Evolutionary conservation across 2,329 filamentous ascomycete genomes (phyloP).

Genomic region (Ascosphaera acerosa): DNA sequence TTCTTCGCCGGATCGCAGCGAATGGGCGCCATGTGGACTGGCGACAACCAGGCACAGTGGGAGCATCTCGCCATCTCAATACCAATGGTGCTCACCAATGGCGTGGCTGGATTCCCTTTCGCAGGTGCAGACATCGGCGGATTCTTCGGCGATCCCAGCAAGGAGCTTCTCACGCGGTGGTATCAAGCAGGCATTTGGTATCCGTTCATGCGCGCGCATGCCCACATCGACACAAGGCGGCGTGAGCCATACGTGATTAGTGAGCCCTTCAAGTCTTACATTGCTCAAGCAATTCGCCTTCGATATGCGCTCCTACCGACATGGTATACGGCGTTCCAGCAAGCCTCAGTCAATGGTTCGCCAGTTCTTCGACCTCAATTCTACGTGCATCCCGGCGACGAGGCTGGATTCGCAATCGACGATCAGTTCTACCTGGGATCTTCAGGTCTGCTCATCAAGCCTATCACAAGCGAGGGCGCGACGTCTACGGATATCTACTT

Average conservation of each 20-base stretch:
- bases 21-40: conserved; percentile 91
- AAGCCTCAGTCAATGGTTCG: conserved; percentile 56
- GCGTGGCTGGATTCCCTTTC: conserved; percentile 82
- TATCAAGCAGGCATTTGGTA: conserved; percentile 95
- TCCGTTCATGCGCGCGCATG: conserved; percentile 92
- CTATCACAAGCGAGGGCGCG: conserved; percentile 54
- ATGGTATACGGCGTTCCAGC: conserved; percentile 94
- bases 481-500: conserved; percentile 58
- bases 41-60: conserved; percentile 90
- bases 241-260: conserved; percentile 78
- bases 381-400: conserved; percentile 70
- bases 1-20: conserved; percentile 85
- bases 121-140: conserved; percentile 88
- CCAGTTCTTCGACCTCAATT: conserved; percentile 84
- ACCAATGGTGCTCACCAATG: conserved; percentile 82
- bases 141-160: conserved; percentile 91
- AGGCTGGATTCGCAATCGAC: conserved; percentile 67
- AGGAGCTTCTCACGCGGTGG: conserved; percentile 79
- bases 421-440: conserved; percentile 80
- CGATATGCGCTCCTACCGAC: conserved; percentile 73
- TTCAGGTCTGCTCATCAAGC: conserved; percentile 80
- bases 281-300: conserved; percentile 65
- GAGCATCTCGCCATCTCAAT: conserved; percentile 68
- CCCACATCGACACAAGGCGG: conserved; percentile 84
- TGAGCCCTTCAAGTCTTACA: conserved; percentile 64